Evolutionary conservation across 108 stramenopile species (phyloP).

Genomic region (Cyclotella choctawhatcheeana): DNA sequence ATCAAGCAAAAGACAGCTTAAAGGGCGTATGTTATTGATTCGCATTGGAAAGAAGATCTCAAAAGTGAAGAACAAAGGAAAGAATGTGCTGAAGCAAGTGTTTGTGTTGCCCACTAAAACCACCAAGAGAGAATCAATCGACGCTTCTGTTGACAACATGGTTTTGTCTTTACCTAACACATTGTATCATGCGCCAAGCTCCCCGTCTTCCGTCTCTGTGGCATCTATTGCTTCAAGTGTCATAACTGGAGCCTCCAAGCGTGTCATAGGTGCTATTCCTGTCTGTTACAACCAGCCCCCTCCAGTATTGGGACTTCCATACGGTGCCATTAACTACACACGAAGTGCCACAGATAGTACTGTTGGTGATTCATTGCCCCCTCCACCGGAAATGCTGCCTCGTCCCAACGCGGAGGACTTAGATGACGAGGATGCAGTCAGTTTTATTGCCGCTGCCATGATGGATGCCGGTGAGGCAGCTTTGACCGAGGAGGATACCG

Average conservation of each 20-base stretch:
- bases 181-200: conserved; percentile 10
- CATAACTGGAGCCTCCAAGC: conserved; percentile 24
- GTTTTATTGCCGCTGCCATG: conserved; percentile 47
- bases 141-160: neutral
- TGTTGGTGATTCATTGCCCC: conserved; percentile 28
- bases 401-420: neutral
- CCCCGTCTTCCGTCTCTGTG: conserved; percentile 36
- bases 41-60: conserved; percentile 42
- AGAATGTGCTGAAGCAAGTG: conserved; percentile 26
- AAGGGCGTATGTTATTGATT: conserved; percentile 37
- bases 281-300: neutral
- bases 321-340: conserved; percentile 43
- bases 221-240: conserved; percentile 38
- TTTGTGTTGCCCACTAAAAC: conserved; percentile 6
- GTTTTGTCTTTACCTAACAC: no score
- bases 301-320: neutral
- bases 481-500: conserved; percentile 4
- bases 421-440: conserved; percentile 35
- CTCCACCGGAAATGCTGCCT: conserved; percentile 14
- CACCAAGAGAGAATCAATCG: neutral
- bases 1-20: conserved; percentile 25
- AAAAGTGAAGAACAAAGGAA: conserved; percentile 32
- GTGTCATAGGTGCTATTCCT: conserved; percentile 37
- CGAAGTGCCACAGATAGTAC: conserved; percentile 23
- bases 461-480: no score